These are phyloP conservation scores for Thelephora aurantiotincta DNA, from an alignment of 768 basidiomycete genomes.

Conservation along the genomic window DNA sequence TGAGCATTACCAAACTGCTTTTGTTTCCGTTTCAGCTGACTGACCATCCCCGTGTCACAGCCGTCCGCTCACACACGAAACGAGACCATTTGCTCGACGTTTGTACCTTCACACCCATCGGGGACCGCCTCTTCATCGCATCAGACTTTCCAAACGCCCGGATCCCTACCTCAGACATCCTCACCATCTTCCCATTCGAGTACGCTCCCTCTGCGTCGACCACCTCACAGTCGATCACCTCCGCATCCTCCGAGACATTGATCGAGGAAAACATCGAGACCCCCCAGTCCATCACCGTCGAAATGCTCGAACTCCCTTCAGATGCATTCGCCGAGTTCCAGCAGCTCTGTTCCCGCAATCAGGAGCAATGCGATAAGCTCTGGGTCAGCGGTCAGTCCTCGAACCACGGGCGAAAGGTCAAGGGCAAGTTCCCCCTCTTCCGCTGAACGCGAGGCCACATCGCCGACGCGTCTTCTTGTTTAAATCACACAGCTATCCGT, in stretches of 20 bases:
- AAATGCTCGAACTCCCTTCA: constrained; percentile 52
- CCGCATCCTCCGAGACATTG: constrained; percentile 7
- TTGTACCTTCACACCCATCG: constrained; percentile 48
- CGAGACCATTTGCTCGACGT: constrained; percentile 53
- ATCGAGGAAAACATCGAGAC: background rate
- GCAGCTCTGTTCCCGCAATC: constrained; percentile 35
- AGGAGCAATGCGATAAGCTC: constrained; percentile 41
- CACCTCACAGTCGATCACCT: constrained; percentile 5
- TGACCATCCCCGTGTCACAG: constrained; percentile 18
- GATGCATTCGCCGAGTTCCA: constrained; percentile 45
- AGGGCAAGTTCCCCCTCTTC: too few species aligned
- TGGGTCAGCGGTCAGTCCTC: constrained; percentile 11
- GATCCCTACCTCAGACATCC: constrained; percentile 43
- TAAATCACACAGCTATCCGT: too few species aligned
- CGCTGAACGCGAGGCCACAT: too few species aligned
- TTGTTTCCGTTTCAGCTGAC: background rate
- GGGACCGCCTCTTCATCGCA: constrained; percentile 50
- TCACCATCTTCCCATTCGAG: constrained; percentile 37
- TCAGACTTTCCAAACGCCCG: constrained; percentile 46
- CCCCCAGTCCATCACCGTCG: constrained; percentile 10
- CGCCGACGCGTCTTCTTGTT: too few species aligned
- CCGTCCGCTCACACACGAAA: constrained; percentile 37
- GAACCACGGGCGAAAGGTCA: too few species aligned
- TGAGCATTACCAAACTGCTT: constrained; percentile 14
- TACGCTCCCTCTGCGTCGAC: constrained; percentile 16